phyloP scores from a whole-genome alignment of 139 green algal species.

The Chlamydomonas incerta region DNA sequence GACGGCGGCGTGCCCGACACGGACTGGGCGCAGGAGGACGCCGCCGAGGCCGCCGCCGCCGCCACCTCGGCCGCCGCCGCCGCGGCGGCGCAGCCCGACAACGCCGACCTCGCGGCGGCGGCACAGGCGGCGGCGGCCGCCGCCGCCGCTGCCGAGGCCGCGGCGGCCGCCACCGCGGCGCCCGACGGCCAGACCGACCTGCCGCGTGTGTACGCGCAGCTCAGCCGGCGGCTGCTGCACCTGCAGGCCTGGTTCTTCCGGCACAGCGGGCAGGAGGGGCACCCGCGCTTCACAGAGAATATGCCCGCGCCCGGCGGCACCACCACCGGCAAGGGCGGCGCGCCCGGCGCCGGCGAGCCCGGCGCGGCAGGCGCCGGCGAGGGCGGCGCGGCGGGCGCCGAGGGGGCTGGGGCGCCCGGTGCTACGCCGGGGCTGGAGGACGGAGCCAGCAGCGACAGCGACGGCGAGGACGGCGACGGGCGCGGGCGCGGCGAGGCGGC shows the following conservation, averaged over 20 bases:
- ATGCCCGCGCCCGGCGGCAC: conserved; percentile 20
- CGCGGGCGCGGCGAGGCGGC: conserved; percentile 18
- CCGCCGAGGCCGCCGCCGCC: background rate
- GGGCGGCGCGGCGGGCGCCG: background rate
- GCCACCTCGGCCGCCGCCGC: background rate
- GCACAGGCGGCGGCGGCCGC: background rate
- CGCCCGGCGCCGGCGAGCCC: background rate
- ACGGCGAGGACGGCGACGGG: conserved; percentile 17
- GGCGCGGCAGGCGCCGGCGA: background rate
- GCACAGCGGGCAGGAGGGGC: conserved; percentile 28
- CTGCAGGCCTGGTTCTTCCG: conserved; percentile 32
- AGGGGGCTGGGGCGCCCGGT: background rate
- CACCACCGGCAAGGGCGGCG: background rate
- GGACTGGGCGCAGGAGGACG: conserved; percentile 18
- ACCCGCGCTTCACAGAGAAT: conserved; percentile 32
- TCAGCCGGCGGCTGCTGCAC: conserved; percentile 16
- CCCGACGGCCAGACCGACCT: background rate
- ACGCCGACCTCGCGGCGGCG: background rate
- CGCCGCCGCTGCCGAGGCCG: background rate
- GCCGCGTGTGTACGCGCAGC: conserved; percentile 5
- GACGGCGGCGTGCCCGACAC: conserved; percentile 1
- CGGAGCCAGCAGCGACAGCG: conserved; percentile 25
- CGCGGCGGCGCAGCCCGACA: background rate
- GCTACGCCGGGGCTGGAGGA: conserved; percentile 7
- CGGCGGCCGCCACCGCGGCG: background rate